phyloP scores from a whole-genome alignment of 805 yeast species.

The Saccharomycopsis schoenii region DNA sequence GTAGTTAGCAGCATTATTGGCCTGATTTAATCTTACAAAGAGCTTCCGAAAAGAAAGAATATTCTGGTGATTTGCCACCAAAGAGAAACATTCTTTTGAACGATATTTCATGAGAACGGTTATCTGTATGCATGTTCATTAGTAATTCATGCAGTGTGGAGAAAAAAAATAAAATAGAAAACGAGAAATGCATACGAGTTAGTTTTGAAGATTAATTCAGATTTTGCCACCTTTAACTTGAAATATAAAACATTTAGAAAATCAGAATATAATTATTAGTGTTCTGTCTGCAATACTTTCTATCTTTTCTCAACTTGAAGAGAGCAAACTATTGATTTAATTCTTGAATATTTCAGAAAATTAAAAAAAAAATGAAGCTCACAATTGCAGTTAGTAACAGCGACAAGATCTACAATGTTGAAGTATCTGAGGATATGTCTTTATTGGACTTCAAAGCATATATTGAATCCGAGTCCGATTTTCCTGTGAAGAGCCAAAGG shows the following conservation, averaged over 20 bases:
- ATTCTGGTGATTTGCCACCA: background rate
- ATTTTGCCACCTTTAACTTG: background rate
- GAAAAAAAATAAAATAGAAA: background rate
- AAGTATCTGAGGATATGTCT: slow-evolving; percentile 54
- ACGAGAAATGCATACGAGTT: background rate
- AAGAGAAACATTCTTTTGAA: background rate
- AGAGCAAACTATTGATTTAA: too few species aligned
- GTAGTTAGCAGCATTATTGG: background rate
- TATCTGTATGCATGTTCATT: background rate
- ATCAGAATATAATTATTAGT: background rate
- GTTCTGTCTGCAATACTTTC: too few species aligned
- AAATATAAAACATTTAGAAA: background rate
- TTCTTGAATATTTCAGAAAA: background rate
- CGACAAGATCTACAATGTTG: slow-evolving; percentile 46
- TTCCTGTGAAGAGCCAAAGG: slow-evolving; percentile 37
- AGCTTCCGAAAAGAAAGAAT: background rate
- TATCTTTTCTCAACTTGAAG: too few species aligned
- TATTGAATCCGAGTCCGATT: slow-evolving; percentile 57
- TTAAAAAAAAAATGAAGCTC: slow-evolving; percentile 33
- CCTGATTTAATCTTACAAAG: background rate
- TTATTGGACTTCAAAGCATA: slow-evolving; percentile 64
- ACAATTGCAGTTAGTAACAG: slow-evolving; percentile 39
- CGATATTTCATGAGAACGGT: background rate
- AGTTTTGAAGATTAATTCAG: background rate
- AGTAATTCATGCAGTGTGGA: background rate